phyloP scores from a whole-genome alignment of 2,329 filamentous ascomycete genomes.

The Huntiella abstrusa region DNA sequence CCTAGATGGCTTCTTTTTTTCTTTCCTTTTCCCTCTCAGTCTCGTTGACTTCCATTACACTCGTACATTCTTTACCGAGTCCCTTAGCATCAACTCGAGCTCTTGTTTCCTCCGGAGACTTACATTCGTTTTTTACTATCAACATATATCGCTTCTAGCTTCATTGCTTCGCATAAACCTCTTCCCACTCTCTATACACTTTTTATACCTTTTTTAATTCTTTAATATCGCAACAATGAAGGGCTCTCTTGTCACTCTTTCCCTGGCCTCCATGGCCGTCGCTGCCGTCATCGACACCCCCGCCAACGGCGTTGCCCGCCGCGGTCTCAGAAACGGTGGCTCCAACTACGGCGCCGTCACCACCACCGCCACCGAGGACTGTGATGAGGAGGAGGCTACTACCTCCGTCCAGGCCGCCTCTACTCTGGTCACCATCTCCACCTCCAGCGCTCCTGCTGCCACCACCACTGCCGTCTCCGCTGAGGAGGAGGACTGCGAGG shows the following conservation, averaged over 20 bases:
- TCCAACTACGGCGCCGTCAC: not conserved
- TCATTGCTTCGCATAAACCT: conserved; percentile 6
- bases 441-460: not conserved
- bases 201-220: conserved; percentile 4
- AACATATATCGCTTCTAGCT: not conserved
- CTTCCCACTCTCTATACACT: not conserved
- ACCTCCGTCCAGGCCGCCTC: not conserved
- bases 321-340: not conserved
- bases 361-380: not conserved
- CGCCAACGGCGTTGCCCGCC: conserved; percentile 3
- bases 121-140: conserved; percentile 6
- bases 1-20: not conserved
- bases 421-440: not conserved
- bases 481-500: not conserved
- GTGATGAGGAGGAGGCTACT: not conserved
- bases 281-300: conserved; percentile 6
- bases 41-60: conserved; percentile 10
- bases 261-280: conserved; percentile 10
- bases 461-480: not conserved
- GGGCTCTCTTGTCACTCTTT: conserved; percentile 10
- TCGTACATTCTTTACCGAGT: conserved; percentile 10
- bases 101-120: conserved; percentile 6
- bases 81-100: conserved; percentile 6
- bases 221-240: conserved; percentile 6
- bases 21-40: conserved; percentile 4